A percentile compares a stretch with the other conserved stretches of the same genome.
These are phyloP conservation scores for Iris pallida DNA, from an alignment of 116 monocot species.

Conservation along the genomic window DNA sequence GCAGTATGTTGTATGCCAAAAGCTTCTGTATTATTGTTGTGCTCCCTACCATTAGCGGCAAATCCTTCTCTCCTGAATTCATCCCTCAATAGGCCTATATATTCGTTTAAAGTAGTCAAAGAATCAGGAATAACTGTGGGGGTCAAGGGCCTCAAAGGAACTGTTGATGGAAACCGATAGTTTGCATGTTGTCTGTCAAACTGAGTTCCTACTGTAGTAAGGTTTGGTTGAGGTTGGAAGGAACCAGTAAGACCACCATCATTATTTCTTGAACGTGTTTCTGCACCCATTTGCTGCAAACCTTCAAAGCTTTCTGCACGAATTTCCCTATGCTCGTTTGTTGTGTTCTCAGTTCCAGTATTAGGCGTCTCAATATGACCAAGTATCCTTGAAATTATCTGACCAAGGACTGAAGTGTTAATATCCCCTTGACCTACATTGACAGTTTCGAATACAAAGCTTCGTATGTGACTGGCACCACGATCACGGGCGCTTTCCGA, in stretches of 20 bases:
- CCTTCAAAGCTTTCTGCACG: constrained; percentile 15
- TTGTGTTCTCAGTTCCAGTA: constrained; percentile 14
- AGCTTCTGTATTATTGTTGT: constrained; percentile 14
- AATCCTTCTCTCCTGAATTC: constrained; percentile 55
- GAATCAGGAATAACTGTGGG: constrained; percentile 85
- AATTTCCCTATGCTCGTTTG: constrained; percentile 22
- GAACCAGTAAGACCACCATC: constrained; percentile 24
- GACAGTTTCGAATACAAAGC: constrained; percentile 67
- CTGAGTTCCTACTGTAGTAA: constrained; percentile 20
- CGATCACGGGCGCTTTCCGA: constrained; percentile 23
- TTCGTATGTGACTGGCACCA: constrained; percentile 22
- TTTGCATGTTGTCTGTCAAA: constrained; percentile 24
- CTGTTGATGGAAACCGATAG: constrained; percentile 28
- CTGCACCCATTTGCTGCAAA: constrained; percentile 31
- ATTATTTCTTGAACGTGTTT: constrained; percentile 31
- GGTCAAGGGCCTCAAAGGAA: constrained; percentile 36
- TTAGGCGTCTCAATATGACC: constrained; percentile 29
- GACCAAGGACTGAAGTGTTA: constrained; percentile 42
- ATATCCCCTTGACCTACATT: constrained; percentile 61
- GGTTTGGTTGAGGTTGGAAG: constrained; percentile 24
- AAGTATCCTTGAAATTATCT: constrained; percentile 40
- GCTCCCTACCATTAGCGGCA: constrained; percentile 37
- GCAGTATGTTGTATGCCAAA: constrained; percentile 7
- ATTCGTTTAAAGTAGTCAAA: constrained; percentile 76
- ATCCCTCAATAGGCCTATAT: constrained; percentile 52